Evolutionary conservation across 2,329 filamentous ascomycete species (phyloP), one percentile per base, ranked within the genome.

Genomic region (Aspergillus costaricaensis): DNA sequence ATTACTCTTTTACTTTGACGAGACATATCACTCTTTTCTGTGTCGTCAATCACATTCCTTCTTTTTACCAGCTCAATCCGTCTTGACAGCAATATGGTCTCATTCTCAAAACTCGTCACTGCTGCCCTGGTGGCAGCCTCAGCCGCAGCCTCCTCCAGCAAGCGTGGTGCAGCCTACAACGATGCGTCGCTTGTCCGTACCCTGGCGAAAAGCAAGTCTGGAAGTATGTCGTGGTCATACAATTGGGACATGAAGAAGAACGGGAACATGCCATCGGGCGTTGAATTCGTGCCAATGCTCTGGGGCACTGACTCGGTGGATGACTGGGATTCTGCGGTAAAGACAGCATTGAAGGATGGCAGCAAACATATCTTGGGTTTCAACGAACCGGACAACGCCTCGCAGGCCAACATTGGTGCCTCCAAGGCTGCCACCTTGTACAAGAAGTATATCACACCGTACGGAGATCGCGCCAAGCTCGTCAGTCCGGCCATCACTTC

Each of bases 111-210:
- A 15, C 44, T 49, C 44, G n/a, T 49, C 15, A 49, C 44, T 23
- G 15, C 25, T 15, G 44, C 21, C 21, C 44, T 49, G 21, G 25
- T 49, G 8, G 44, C 23, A 15, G 23, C 23, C 44, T 23, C 9
- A 2, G 25, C 44, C 6, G 23, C 23, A 27, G 44, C 44, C 3
- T 50, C 44, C 3, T 50, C 47, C 47, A 30, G 38, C 23, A 55
- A 55, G 38, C 52, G 36, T n/a, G 52, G 52, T 15, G 52, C 52
- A 17, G 52, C 52, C n/a, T 55, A 55, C 21, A 55, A 55, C 17
- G 52, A 55, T 12, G 52, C 52, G 1, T 43, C 52, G 0, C 52
- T 55, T 9, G 52, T 55, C n/a, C 43, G 21, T 9, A 44, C 52
- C 23, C 38, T 55, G 1, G 19, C 52, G 1, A 30, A 12, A 39